These are phyloP conservation scores for Lentinula sp. DNA, from an alignment of 768 basidiomycete species.

Conservation along the genomic window DNA sequence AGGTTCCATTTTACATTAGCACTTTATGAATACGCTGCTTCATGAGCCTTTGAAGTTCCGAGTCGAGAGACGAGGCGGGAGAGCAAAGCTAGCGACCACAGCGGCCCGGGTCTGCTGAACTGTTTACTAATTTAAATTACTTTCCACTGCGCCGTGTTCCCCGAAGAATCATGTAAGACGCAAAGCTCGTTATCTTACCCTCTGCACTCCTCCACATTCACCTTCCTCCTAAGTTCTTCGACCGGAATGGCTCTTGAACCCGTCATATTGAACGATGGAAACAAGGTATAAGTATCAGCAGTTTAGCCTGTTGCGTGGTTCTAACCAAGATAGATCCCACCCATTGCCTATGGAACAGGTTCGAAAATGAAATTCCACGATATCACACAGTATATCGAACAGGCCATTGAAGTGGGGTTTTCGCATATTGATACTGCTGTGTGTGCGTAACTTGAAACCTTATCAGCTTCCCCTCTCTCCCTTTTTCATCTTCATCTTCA, in stretches of 20 bases:
- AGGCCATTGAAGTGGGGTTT: constrained; percentile 56
- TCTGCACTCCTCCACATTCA: not conserved
- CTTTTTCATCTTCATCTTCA: too few species aligned
- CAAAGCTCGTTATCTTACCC: not conserved
- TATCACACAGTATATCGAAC: constrained; percentile 45
- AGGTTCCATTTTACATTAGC: too few species aligned
- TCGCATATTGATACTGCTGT: constrained; percentile 61
- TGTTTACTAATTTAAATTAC: too few species aligned
- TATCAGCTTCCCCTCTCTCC: too few species aligned
- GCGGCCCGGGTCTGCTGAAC: too few species aligned
- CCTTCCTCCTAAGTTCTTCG: too few species aligned
- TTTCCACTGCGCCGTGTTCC: too few species aligned
- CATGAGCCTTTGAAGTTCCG: too few species aligned
- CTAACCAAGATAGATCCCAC: constrained; percentile 38
- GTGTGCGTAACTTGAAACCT: constrained; percentile 22
- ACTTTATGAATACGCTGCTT: too few species aligned
- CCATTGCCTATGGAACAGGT: constrained; percentile 64
- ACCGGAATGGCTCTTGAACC: constrained; percentile 33
- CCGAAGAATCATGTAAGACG: not conserved
- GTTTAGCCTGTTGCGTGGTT: not conserved
- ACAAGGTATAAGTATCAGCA: constrained; percentile 19
- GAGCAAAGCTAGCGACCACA: too few species aligned
- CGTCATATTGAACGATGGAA: constrained; percentile 34
- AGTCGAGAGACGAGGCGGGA: too few species aligned
- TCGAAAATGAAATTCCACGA: constrained; percentile 30